A percentile compares a stretch with the other conserved stretches of the same genome.
Conservation (phyloP, 768 basidiomycete species). For the Boletus subparvulus region DNA sequence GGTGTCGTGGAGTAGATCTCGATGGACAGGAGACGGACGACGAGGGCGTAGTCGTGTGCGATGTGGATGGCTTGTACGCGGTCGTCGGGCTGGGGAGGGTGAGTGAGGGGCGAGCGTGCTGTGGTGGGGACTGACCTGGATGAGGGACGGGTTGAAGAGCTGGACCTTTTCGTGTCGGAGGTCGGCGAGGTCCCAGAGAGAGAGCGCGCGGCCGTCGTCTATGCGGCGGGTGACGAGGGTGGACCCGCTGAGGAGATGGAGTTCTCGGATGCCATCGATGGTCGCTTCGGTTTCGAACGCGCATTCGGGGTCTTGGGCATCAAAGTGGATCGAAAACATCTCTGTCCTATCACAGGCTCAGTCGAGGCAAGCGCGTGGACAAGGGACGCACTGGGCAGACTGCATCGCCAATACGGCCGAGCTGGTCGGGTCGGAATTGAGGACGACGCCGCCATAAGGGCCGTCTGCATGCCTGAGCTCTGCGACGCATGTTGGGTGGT, state of each 20-base stretch:
- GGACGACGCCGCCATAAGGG: slow-evolving; percentile 42
- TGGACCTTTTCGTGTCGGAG: slow-evolving; percentile 32
- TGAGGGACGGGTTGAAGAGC: slow-evolving; percentile 36
- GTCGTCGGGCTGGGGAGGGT: slow-evolving; percentile 34
- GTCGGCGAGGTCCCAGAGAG: slow-evolving; percentile 37
- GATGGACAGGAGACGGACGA: slow-evolving; percentile 42
- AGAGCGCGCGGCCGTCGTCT: slow-evolving; percentile 30
- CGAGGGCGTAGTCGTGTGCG: slow-evolving; percentile 43
- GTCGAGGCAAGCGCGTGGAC: neutral
- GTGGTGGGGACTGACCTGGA: slow-evolving; percentile 27
- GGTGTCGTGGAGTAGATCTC: slow-evolving; percentile 43
- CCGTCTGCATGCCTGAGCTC: slow-evolving; percentile 32
- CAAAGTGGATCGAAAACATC: slow-evolving; percentile 41
- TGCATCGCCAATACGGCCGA: slow-evolving; percentile 43
- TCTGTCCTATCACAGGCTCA: slow-evolving; percentile 36
- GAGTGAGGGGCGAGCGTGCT: neutral
- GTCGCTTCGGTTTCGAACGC: slow-evolving; percentile 38
- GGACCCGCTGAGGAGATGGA: slow-evolving; percentile 38
- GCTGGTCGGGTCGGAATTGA: slow-evolving; percentile 42
- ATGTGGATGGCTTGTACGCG: slow-evolving; percentile 43
- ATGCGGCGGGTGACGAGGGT: slow-evolving; percentile 39
- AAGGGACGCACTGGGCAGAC: slow-evolving; percentile 37
- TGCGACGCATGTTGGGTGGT: slow-evolving; percentile 43
- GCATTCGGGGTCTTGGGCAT: slow-evolving; percentile 34
- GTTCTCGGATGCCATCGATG: slow-evolving; percentile 33